Conservation (phyloP, 2,329 filamentous ascomycete species). For the Coniochaeta prunicola region DNA sequence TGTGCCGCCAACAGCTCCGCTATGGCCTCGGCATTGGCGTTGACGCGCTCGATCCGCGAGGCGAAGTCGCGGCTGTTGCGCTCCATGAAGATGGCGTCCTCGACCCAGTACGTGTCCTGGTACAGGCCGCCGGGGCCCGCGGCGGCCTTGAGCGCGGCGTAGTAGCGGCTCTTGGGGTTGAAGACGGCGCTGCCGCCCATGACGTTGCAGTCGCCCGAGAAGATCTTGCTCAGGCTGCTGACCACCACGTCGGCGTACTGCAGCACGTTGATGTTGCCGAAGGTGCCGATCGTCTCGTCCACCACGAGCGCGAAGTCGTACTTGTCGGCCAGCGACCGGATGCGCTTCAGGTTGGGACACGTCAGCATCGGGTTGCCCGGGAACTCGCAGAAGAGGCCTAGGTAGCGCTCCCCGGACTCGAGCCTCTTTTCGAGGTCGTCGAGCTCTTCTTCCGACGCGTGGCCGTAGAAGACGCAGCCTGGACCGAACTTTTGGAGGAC, state of each 20-base stretch:
- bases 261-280: conserved; percentile 90
- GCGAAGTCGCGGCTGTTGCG: conserved; percentile 92
- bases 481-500: conserved; percentile 91
- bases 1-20: conserved; percentile 61
- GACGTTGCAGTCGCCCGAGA: conserved; percentile 95
- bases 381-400: conserved; percentile 90
- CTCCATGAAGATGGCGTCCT: conserved; percentile 92
- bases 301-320: conserved; percentile 88
- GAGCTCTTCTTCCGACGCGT: conserved; percentile 68
- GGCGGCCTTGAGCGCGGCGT: conserved; percentile 58
- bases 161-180: conserved; percentile 63
- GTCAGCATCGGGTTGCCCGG: conserved; percentile 85
- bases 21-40: conserved; percentile 76
- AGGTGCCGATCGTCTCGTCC: conserved; percentile 95
- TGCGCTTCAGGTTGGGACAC: conserved; percentile 77
- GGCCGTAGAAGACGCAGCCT: conserved; percentile 81
- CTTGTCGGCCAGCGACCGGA: conserved; percentile 68
- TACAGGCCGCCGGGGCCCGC: conserved; percentile 60
- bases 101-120: conserved; percentile 89
- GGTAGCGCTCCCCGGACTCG: conserved; percentile 63
- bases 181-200: conserved; percentile 78
- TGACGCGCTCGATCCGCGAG: conserved; percentile 74
- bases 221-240: conserved; percentile 92
- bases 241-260: conserved; percentile 86
- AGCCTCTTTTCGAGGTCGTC: conserved; percentile 75